phyloP scores from a whole-genome alignment of 345 rosid genomes.

The Rhodomyrtus tomentosa region DNA sequence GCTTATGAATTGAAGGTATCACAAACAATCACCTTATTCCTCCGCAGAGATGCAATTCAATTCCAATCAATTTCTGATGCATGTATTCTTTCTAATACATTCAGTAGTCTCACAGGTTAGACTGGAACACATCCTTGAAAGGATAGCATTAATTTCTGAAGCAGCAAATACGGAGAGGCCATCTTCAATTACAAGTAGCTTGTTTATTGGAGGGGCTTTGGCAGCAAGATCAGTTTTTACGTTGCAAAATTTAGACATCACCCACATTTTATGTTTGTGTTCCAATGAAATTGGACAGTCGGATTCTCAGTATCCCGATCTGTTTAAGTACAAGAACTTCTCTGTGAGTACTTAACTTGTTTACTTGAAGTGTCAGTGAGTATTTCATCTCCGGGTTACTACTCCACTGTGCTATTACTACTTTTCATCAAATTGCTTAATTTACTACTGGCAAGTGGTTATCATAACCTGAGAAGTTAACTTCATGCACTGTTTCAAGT shows the following conservation, averaged over 20 bases:
- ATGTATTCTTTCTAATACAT: background rate
- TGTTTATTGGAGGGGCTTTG: constrained; percentile 88
- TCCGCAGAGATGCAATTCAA: background rate
- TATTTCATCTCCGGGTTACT: background rate
- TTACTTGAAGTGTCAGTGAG: background rate
- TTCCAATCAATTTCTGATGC: background rate
- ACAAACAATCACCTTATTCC: background rate
- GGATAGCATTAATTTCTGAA: constrained; percentile 86
- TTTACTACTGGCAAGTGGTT: background rate
- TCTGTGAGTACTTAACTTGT: constrained; percentile 40
- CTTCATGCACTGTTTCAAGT: background rate
- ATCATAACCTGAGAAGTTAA: background rate
- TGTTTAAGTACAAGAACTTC: constrained; percentile 72
- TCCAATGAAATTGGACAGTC: constrained; percentile 97
- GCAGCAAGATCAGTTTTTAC: constrained; percentile 87
- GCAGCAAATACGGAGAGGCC: constrained; percentile 96
- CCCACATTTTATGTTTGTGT: constrained; percentile 81
- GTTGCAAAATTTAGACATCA: constrained; percentile 68
- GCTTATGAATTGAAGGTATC: constrained; percentile 96
- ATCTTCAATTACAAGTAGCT: constrained; percentile 51
- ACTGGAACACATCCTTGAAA: constrained; percentile 95
- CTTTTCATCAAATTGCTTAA: background rate
- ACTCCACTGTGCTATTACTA: background rate
- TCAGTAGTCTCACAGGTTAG: constrained; percentile 46
- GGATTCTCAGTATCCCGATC: constrained; percentile 76